phyloP scores from a whole-genome alignment of 1,284 basidiomycete genomes.

The Naganishia albida region DNA sequence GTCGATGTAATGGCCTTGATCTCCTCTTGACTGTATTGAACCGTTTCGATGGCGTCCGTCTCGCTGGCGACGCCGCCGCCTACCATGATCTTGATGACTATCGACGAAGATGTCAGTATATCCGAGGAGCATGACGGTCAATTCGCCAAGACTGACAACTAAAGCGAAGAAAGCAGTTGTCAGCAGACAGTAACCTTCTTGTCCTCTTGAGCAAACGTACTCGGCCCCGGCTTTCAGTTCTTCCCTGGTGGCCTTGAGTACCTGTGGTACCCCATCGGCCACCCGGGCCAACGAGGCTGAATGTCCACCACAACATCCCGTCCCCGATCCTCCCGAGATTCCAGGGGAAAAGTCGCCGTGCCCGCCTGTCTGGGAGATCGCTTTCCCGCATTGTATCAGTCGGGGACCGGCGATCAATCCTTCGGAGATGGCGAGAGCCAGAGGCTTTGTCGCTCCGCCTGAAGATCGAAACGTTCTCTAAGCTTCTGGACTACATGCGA shows the following conservation, averaged over 20 bases:
- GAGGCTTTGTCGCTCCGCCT: conserved; percentile 57
- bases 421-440: conserved; percentile 56
- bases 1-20: conserved; percentile 58
- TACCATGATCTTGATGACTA: conserved; percentile 53
- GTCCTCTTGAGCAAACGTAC: conserved; percentile 41
- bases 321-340: conserved; percentile 36
- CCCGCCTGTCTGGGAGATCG: conserved; percentile 58
- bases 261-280: conserved; percentile 55
- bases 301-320: conserved; percentile 57
- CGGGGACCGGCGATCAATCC: conserved; percentile 57
- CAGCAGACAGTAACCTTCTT: conserved; percentile 7
- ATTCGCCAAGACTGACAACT: neutral
- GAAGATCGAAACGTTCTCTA: too few relatives aligned
- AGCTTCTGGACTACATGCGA: neutral
- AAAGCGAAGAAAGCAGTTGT: neutral
- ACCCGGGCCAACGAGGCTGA: conserved; percentile 48
- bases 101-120: neutral
- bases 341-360: conserved; percentile 54
- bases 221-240: conserved; percentile 58
- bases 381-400: conserved; percentile 57
- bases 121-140: neutral
- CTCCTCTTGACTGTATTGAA: conserved; percentile 59
- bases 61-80: conserved; percentile 58
- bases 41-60: conserved; percentile 58
- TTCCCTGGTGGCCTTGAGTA: conserved; percentile 56